Base-by-base conservation (phyloP, 2,329 filamentous ascomycete species). In the Talaromyces verruculosus region DNA sequence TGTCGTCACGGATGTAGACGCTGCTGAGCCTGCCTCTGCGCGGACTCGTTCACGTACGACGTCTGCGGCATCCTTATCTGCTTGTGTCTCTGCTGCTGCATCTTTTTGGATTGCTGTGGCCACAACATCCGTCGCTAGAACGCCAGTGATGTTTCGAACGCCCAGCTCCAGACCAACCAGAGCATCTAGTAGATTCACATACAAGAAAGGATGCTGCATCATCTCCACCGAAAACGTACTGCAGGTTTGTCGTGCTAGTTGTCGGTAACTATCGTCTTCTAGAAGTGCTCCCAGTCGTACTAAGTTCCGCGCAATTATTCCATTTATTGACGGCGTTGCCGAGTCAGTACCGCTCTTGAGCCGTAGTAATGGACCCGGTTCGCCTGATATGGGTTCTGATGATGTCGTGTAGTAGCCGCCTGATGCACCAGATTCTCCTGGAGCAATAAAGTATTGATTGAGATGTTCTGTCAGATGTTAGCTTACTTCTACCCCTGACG, bases 311-410 rank as follows among this genome's bases (percentile, higher is more conserved):
- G 92, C 91, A n/a, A 91, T 90, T 5, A 94, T 86, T 45, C 92
- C 92, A 75, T 99, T 99, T 61, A 91, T 90, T 0, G 92, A 95
- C 0, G 95, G 95, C 67, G 95, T 90, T 1, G 92, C 89, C 5
- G 92, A 92, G 77, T 99, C 95, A 85, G 97, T 97, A 69, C 93
- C 95, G 68, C 96, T 92, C 79, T 99, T 99, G 60, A 97, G 85
- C 28, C 94, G 89, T 67, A 98, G 86, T 67, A 97, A 89, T 15
- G 78, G 78, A 8, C 74, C 73, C 0, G 78, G 78, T 33, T 90
- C 85, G 72, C 93, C 87, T 0, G 88, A 81, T 10, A 89, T 87
- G 49, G 84, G 78, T 13, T 67, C 80, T 6, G 77, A 77, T 2
- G 78, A 76, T 1, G 80, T 78, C 55, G 76, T 78, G 63, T 81